Evolutionary conservation across 164 flowering plant species (phyloP).

Genomic region (Taxillus chinensis): DNA sequence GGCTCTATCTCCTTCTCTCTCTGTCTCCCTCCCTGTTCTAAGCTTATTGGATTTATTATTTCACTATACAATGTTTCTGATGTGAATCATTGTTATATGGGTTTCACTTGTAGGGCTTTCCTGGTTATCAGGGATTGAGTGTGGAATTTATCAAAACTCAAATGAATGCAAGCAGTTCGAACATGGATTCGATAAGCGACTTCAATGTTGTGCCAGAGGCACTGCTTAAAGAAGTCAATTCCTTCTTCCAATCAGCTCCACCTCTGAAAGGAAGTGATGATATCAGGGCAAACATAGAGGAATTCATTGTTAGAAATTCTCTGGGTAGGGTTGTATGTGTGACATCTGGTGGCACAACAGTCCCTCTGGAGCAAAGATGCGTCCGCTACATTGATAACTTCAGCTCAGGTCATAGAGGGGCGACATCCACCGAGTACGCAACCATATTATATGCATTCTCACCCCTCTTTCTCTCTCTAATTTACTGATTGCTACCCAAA

Average conservation of each 20-base stretch:
- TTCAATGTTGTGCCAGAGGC: slow-evolving; percentile 15
- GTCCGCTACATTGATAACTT: slow-evolving; percentile 91
- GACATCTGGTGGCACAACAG: slow-evolving; percentile 95
- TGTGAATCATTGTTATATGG: too few species aligned
- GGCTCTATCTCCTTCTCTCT: too few species aligned
- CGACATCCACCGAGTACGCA: slow-evolving; percentile 85
- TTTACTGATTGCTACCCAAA: not conserved
- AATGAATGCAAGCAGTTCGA: slow-evolving; percentile 10
- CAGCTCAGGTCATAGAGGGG: slow-evolving; percentile 95
- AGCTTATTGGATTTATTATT: too few species aligned
- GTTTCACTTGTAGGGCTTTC: too few species aligned
- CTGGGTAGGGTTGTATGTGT: slow-evolving; percentile 58
- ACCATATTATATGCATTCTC: not conserved
- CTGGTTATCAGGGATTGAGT: too few species aligned
- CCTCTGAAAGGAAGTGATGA: slow-evolving; percentile 40
- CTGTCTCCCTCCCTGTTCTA: too few species aligned
- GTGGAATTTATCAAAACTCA: too few species aligned
- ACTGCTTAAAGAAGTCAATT: slow-evolving; percentile 23
- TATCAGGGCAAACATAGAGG: slow-evolving; percentile 26
- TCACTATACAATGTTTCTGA: too few species aligned
- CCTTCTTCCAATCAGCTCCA: slow-evolving; percentile 77
- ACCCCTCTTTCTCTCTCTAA: not conserved
- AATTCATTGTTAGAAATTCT: slow-evolving; percentile 40
- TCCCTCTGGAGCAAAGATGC: slow-evolving; percentile 83
- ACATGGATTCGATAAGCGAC: slow-evolving; percentile 17